Base-by-base conservation (phyloP, 257 asterid species). In the Buddleja alternifolia region DNA sequence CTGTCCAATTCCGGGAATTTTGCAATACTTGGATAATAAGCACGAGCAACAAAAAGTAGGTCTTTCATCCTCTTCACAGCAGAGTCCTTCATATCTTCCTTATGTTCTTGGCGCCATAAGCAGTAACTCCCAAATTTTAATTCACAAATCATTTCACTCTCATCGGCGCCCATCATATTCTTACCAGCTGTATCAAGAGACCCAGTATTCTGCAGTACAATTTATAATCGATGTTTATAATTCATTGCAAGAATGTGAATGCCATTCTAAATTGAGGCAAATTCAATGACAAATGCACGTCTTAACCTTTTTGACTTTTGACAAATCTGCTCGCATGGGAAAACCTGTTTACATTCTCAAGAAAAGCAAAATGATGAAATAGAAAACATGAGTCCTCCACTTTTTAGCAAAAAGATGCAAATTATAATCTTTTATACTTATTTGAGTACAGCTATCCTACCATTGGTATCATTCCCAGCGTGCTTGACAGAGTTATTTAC, bases 31-130 rank as follows among this genome's bases (percentile, higher is more conserved):
- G 97, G 99, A 84, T 76, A 89, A 63, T 94, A 94, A 51, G 99
- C 99, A 58, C 99, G 97, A 50, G 99, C 97, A 67, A 94, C 99
- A 82, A 80, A 94, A 60, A 94, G 93, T 58, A 87, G 85, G 85
- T 94, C 97, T 84, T 94, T 94, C 99, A 94, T 91, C 86, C 70
- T 88, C 85, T 85, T 94, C 81, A 94, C 99, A 64, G 78, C 64
- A 56, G 79, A 54, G 81, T 91, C 97, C 21, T 84, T 82, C 91
- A 83, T 84, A 44, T 74, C 79, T 59, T 83, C 97, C 79, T 56
- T 85, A 60, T 94, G 93, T 72, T 91, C 88, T 73, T 66, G 83
- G 64, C 93, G 96, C 99, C 97, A 93, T 63, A 90, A 73, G 81
- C 99, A 93, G 78, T 90, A 94, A 80, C 95, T 94, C 72, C 99